Evolutionary conservation across 2,329 filamentous ascomycete species (phyloP).

Genomic region (Neofusicoccum kwambonambiense): DNA sequence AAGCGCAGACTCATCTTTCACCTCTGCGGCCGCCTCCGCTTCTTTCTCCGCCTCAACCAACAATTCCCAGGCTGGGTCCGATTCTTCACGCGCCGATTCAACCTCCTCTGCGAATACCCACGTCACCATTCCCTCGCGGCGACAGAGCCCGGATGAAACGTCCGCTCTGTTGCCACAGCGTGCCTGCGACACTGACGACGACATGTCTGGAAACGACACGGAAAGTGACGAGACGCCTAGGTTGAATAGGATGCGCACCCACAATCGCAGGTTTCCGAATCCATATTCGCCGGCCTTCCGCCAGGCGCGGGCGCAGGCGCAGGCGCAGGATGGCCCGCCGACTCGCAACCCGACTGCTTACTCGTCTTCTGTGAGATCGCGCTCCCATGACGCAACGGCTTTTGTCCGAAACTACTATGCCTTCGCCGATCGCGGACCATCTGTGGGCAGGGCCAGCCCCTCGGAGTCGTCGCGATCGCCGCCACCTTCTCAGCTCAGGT

Average conservation of each 20-base stretch:
- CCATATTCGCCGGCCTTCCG: slow-evolving; percentile 19
- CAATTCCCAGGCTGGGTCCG: slow-evolving; percentile 12
- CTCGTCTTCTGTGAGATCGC: slow-evolving; percentile 29
- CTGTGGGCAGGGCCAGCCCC: neutral
- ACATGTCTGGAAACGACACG: slow-evolving; percentile 21
- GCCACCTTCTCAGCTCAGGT: neutral
- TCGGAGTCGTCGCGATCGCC: neutral
- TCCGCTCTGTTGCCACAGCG: slow-evolving; percentile 40
- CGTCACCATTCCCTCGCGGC: slow-evolving; percentile 36
- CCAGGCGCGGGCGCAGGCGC: neutral
- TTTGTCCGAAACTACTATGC: slow-evolving; percentile 32
- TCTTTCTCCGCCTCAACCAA: slow-evolving; percentile 37
- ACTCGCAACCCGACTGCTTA: slow-evolving; percentile 29
- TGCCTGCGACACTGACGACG: slow-evolving; percentile 50
- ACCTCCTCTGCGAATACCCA: slow-evolving; percentile 38
- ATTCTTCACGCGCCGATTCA: slow-evolving; percentile 21
- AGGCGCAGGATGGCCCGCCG: slow-evolving; percentile 24
- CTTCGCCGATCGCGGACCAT: neutral
- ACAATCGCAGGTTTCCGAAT: neutral
- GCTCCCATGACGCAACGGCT: slow-evolving; percentile 28
- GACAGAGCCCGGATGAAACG: slow-evolving; percentile 44
- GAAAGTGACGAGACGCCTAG: neutral
- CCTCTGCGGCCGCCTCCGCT: slow-evolving; percentile 59
- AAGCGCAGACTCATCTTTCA: slow-evolving; percentile 79
- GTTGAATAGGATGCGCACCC: slow-evolving; percentile 16